phyloP scores from a whole-genome alignment of 805 yeast species.

The Starmerella gropengiesseri region DNA sequence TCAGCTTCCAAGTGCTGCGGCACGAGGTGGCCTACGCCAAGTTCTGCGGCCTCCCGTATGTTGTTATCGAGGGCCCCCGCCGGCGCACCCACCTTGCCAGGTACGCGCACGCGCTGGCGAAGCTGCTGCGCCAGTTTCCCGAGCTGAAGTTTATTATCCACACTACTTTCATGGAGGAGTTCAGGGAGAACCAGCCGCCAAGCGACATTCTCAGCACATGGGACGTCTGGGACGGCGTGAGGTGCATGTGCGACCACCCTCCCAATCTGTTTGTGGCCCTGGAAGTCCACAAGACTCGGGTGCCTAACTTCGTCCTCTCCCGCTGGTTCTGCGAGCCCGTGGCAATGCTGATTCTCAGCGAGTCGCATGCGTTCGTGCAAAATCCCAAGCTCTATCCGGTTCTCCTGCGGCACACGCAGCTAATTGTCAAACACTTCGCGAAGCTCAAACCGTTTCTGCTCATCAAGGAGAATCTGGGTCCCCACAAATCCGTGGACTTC shows the following conservation, averaged over 20 bases:
- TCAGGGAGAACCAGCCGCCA: slow-evolving; percentile 34
- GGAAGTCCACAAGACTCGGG: slow-evolving; percentile 54
- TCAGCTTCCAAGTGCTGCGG: slow-evolving; percentile 46
- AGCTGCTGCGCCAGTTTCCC: slow-evolving; percentile 27
- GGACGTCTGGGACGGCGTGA: slow-evolving; percentile 64
- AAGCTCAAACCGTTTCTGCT: slow-evolving; percentile 36
- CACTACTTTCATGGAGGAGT: slow-evolving; percentile 31
- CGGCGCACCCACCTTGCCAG: slow-evolving; percentile 42
- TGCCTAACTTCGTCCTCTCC: slow-evolving; percentile 41
- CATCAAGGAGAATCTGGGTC: slow-evolving; percentile 37
- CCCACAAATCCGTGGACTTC: slow-evolving; percentile 29
- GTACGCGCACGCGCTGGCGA: slow-evolving; percentile 38
- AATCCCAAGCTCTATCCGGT: slow-evolving; percentile 58
- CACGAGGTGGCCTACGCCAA: slow-evolving; percentile 51
- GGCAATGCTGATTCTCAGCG: slow-evolving; percentile 44
- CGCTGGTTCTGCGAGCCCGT: slow-evolving; percentile 66
- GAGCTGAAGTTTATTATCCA: slow-evolving; percentile 26
- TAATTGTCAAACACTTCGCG: slow-evolving; percentile 36
- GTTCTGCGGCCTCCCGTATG: slow-evolving; percentile 45
- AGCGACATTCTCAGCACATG: slow-evolving; percentile 46
- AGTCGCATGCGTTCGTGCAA: slow-evolving; percentile 41
- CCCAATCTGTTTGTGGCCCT: slow-evolving; percentile 55
- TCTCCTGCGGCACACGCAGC: slow-evolving; percentile 47
- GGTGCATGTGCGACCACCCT: slow-evolving; percentile 46
- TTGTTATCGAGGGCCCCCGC: slow-evolving; percentile 56